These are phyloP conservation scores for Penicillium salamii DNA, from an alignment of 495 filamentous ascomycete genomes.

Conservation along the genomic window DNA sequence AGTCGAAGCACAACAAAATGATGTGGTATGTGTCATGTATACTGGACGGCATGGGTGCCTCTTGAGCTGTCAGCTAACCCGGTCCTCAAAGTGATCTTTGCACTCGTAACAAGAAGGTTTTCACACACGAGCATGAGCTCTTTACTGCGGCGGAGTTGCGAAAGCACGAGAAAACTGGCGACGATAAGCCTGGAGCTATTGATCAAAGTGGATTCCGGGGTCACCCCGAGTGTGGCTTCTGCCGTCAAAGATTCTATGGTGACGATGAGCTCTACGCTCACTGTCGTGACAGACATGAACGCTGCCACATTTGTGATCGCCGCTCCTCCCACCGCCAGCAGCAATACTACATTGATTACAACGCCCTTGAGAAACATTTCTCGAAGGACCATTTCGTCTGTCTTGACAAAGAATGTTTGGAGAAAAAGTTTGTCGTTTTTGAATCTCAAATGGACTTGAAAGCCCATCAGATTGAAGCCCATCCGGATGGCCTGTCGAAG, in stretches of 20 bases:
- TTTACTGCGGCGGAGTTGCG: constrained; percentile 77
- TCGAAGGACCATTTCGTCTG: constrained; percentile 84
- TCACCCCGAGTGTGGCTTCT: constrained; percentile 93
- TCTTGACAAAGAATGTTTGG: constrained; percentile 77
- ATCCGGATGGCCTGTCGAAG: constrained; percentile 76
- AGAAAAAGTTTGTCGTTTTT: constrained; percentile 99
- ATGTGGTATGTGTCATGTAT: constrained; percentile 81
- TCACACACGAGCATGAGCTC: constrained; percentile 96
- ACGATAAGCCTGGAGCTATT: constrained; percentile 83
- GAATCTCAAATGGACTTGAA: constrained; percentile 91
- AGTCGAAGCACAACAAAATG: constrained; percentile 71
- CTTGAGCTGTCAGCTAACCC: constrained; percentile 7
- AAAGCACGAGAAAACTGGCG: constrained; percentile 85
- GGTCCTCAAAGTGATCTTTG: constrained; percentile 66
- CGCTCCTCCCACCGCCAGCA: constrained; percentile 65
- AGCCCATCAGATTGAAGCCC: constrained; percentile 74
- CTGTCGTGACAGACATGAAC: constrained; percentile 87
- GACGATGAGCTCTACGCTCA: constrained; percentile 93
- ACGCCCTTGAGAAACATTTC: constrained; percentile 81
- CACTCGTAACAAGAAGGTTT: constrained; percentile 93
- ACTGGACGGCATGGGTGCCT: neutral
- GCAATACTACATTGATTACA: constrained; percentile 86
- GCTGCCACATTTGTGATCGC: constrained; percentile 91
- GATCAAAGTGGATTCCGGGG: constrained; percentile 97
- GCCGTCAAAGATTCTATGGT: constrained; percentile 87